These are phyloP conservation scores for Phyllachora maydis DNA, from an alignment of 2,329 filamentous ascomycete genomes.

Conservation along the genomic window DNA sequence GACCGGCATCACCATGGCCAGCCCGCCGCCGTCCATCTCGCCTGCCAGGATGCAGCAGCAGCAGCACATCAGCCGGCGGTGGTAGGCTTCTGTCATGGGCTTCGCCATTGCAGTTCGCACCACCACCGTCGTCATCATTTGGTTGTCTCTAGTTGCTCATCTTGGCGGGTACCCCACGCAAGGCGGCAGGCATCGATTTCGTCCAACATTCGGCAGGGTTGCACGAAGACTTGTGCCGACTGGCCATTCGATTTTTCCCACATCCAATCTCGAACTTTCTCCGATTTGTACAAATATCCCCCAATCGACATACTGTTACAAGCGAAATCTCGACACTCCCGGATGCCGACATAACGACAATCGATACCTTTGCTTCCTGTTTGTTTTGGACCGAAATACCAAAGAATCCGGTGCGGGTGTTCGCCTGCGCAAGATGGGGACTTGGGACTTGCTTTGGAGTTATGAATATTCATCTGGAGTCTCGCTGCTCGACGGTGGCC, in stretches of 20 bases:
- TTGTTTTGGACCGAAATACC: constrained; percentile 10
- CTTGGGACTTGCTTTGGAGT: constrained; percentile 18
- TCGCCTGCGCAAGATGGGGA: constrained; percentile 17
- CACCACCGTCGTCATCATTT: constrained; percentile 15
- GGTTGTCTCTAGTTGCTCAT: constrained; percentile 21
- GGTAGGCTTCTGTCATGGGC: constrained; percentile 22
- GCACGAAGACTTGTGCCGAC: constrained; percentile 9
- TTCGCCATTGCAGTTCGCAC: constrained; percentile 15
- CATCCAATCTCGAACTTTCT: constrained; percentile 7
- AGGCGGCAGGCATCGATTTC: constrained; percentile 21
- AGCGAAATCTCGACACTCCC: constrained; percentile 8
- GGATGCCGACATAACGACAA: constrained; percentile 11
- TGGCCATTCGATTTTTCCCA: constrained; percentile 8
- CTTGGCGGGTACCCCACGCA: constrained; percentile 25
- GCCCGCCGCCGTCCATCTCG: constrained; percentile 57
- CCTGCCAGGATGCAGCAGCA: constrained; percentile 36
- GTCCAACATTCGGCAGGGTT: constrained; percentile 15
- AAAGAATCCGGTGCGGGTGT: constrained; percentile 17
- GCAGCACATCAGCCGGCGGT: constrained; percentile 28
- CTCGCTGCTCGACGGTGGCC: constrained; percentile 17
- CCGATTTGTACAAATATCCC: constrained; percentile 14
- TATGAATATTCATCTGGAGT: constrained; percentile 26
- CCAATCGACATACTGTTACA: constrained; percentile 12
- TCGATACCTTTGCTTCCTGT: constrained; percentile 12
- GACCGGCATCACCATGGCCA: constrained; percentile 73